Conservation (phyloP, 768 basidiomycete genomes). For the Brasilioporus rufonigricans region DNA sequence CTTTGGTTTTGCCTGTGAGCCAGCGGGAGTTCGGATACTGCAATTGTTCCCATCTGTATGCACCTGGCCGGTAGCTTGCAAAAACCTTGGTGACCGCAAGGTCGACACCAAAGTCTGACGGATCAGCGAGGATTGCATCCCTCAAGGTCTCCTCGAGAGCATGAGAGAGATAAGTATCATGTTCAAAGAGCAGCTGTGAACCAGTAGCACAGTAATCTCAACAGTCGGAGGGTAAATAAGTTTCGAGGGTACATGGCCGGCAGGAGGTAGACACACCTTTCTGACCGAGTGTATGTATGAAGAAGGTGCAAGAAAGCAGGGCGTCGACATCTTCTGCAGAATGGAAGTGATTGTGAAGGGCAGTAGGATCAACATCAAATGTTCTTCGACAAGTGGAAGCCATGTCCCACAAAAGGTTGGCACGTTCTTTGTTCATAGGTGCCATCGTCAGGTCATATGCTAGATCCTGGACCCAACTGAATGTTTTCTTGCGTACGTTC, state of each 20-base stretch:
- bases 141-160: neutral
- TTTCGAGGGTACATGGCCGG: neutral
- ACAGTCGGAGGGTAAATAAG: neutral
- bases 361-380: no score
- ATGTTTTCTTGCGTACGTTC: no score
- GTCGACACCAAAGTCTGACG: slow-evolving; percentile 8
- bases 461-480: no score
- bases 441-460: no score
- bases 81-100: slow-evolving; percentile 10
- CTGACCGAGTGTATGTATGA: slow-evolving; percentile 15
- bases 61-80: slow-evolving; percentile 3
- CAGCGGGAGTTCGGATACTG: slow-evolving; percentile 8
- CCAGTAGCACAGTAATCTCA: no score
- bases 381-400: no score
- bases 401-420: no score
- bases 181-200: no score
- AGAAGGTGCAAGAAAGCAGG: slow-evolving; percentile 23
- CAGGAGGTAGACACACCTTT: neutral
- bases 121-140: neutral
- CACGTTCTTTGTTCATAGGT: no score
- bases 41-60: slow-evolving; percentile 8
- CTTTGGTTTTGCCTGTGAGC: slow-evolving; percentile 7
- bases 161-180: no score
- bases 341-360: neutral
- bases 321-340: neutral